Evolutionary conservation across 257 asterid species (phyloP), one percentile per base, ranked within the genome.

Genomic region (Solanum chmielewskii): DNA sequence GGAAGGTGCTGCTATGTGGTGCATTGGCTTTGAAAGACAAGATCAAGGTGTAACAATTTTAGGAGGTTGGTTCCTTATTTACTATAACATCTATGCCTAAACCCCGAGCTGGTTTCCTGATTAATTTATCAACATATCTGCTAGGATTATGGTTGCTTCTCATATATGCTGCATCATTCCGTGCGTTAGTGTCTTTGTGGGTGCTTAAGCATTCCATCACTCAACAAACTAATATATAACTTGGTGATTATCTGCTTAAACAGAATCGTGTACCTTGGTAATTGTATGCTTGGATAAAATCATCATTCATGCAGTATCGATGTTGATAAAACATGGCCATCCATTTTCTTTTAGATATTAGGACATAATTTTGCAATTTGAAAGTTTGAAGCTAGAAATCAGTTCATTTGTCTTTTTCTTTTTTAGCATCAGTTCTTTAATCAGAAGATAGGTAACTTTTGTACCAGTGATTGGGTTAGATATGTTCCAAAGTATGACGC

Each of bases 1-100:
- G 99, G 98, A 94, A 59, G 97, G 98, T 83, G 90, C 92, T 91
- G 90, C 95, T 70, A 86, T 89, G 93, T 96, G 99, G 99, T 96
- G 99, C 91, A 89, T 95, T 70, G 99, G 99, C 83, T 94, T 96
- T 91, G 68, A 92, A n/a, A 95, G 92, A 90, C 93, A 91, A 87
- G 91, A 85, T 70, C 93, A 91, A 39, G 96, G 94, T 83, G 88
- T 92, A 75, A 93, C 98, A 25, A 96, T 96, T 91, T 90, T 96
- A 89, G 99, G 99, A 94, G 99, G 99, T 96, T 85, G 62, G 92
- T 89, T 88, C 76, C 86, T 88, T 80, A 62, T 49, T 81, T 81
- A 29, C 85, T 80, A 16, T 33, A 47, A 42, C 60, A 77, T 44
- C 44, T 80, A 47, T 77, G 66, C 64, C 27, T 80, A 59, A 80